These are phyloP conservation scores for Botrytis cinerea DNA, from an alignment of 2,329 filamentous ascomycete genomes.

Conservation along the genomic window DNA sequence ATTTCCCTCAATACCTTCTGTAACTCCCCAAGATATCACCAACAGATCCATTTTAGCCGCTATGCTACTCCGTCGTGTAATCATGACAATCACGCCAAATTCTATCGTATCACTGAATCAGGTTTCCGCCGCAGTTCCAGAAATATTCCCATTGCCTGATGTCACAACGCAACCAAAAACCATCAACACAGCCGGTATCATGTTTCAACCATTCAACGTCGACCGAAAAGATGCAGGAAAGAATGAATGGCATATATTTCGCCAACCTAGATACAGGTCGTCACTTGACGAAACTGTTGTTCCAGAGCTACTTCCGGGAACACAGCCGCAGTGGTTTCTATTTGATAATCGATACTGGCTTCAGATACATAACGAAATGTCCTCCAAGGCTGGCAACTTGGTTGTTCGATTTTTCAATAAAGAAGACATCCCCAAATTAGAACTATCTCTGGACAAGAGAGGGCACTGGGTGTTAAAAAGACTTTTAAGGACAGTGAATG, in stretches of 20 bases:
- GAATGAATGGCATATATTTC: conserved; percentile 34
- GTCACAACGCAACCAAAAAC: neutral
- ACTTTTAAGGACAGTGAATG: neutral
- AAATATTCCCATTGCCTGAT: neutral
- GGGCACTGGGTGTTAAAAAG: neutral
- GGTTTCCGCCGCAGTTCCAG: conserved; percentile 43
- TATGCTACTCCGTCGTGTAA: conserved; percentile 50
- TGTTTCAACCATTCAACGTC: conserved; percentile 29
- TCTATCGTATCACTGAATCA: conserved; percentile 47
- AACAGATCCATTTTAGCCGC: conserved; percentile 42
- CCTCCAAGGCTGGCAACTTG: neutral
- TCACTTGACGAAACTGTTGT: conserved; percentile 40
- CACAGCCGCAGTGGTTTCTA: neutral
- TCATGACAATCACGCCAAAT: conserved; percentile 51
- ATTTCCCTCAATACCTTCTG: conserved; percentile 23
- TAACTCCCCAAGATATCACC: neutral
- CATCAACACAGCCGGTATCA: conserved; percentile 30
- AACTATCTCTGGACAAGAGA: neutral
- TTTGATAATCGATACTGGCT: conserved; percentile 20
- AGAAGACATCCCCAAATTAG: neutral
- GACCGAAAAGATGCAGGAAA: neutral
- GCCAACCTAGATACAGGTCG: conserved; percentile 29
- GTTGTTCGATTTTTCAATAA: neutral
- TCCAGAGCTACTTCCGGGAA: neutral
- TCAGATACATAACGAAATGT: neutral